phyloP scores from a whole-genome alignment of 83 land plant species.

The Picea abies region DNA sequence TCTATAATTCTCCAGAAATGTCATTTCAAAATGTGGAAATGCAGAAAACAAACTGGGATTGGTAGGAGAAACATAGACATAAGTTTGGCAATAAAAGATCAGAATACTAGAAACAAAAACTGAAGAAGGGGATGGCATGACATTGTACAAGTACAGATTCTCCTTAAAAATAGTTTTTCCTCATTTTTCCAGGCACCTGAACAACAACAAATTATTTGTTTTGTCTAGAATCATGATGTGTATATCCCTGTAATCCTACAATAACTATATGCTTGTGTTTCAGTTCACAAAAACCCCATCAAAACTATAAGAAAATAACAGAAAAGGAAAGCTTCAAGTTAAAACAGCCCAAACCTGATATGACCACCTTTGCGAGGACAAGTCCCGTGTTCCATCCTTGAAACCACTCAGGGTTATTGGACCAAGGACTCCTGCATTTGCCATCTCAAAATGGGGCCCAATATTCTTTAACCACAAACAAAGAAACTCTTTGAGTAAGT shows the following conservation, averaged over 20 bases:
- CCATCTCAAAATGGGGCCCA: slow-evolving; percentile 53
- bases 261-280: background rate
- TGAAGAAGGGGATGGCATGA: no score
- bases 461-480: slow-evolving; percentile 31
- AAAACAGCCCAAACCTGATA: slow-evolving; percentile 49
- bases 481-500: background rate
- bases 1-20: no score
- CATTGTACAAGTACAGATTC: background rate
- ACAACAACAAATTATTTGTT: background rate
- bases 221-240: background rate
- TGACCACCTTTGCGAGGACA: slow-evolving; percentile 63
- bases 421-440: slow-evolving; percentile 78
- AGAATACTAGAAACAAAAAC: no score
- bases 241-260: background rate
- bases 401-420: slow-evolving; percentile 63
- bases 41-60: no score
- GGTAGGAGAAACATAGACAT: no score
- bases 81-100: no score
- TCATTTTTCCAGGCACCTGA: background rate
- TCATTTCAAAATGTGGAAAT: no score
- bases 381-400: slow-evolving; percentile 63
- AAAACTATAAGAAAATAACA: background rate
- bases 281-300: background rate
- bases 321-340: background rate
- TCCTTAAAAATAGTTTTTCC: background rate